These are phyloP conservation scores for Onygenales sp. DNA, from an alignment of 2,329 filamentous ascomycete species.

Conservation along the genomic window DNA sequence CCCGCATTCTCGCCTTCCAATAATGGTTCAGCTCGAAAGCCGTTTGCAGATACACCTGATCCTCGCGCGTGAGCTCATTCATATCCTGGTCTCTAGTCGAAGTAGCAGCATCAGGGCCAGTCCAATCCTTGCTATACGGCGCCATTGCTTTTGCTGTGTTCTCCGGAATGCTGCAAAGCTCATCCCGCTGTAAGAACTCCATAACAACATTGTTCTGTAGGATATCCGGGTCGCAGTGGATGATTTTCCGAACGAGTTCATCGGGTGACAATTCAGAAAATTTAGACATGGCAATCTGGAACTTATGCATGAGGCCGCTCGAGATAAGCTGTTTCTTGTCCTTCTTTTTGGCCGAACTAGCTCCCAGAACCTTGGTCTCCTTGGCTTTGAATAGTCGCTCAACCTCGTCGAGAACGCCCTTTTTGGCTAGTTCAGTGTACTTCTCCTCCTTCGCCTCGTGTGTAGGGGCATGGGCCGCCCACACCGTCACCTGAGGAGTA, in stretches of 20 bases:
- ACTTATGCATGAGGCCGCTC: slow-evolving; percentile 77
- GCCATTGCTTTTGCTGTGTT: slow-evolving; percentile 86
- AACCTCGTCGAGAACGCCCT: slow-evolving; percentile 93
- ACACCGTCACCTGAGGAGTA: slow-evolving; percentile 80
- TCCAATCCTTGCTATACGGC: slow-evolving; percentile 95
- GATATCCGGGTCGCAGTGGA: slow-evolving; percentile 85
- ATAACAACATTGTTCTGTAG: slow-evolving; percentile 86
- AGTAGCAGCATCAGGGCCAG: slow-evolving; percentile 69
- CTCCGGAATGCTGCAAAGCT: slow-evolving; percentile 84
- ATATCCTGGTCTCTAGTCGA: slow-evolving; percentile 79
- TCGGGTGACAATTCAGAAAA: slow-evolving; percentile 79
- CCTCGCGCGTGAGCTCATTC: slow-evolving; percentile 77
- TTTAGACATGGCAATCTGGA: slow-evolving; percentile 88
- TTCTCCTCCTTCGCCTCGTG: slow-evolving; percentile 87
- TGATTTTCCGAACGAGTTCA: slow-evolving; percentile 82
- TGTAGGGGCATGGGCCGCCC: slow-evolving; percentile 80
- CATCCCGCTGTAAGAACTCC: slow-evolving; percentile 91
- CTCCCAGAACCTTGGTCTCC: slow-evolving; percentile 77
- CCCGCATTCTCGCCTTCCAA: slow-evolving; percentile 96
- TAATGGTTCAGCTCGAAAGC: slow-evolving; percentile 94
- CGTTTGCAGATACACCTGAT: slow-evolving; percentile 90
- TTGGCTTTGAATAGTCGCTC: slow-evolving; percentile 97
- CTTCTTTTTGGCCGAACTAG: slow-evolving; percentile 60
- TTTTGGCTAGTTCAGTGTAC: slow-evolving; percentile 83
- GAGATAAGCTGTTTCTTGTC: slow-evolving; percentile 98